Conservation (phyloP, 805 yeast genomes). For the Debaryomyces maramus region DNA sequence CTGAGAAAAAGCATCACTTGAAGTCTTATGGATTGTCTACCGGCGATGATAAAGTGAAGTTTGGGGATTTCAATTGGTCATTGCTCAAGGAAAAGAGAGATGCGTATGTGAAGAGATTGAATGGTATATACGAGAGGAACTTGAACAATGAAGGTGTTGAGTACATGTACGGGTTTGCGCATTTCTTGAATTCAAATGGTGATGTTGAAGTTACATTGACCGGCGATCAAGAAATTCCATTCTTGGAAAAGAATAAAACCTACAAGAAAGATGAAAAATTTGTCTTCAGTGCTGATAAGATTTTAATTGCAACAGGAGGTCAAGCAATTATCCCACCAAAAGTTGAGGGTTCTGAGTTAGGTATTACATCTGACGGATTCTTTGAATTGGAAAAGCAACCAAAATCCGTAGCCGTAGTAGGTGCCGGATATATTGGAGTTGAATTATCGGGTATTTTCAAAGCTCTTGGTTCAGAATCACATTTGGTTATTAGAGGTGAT, state of each 20-base stretch:
- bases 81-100: conserved; percentile 84
- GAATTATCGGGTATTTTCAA: conserved; percentile 95
- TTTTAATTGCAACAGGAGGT: conserved; percentile 94
- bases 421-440: conserved; percentile 97
- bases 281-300: conserved; percentile 72
- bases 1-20: conserved; percentile 71
- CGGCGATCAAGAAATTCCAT: conserved; percentile 40
- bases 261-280: conserved; percentile 53
- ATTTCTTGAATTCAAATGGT: conserved; percentile 61
- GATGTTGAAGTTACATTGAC: conserved; percentile 69
- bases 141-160: conserved; percentile 88
- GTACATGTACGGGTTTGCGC: conserved; percentile 81
- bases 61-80: conserved; percentile 74
- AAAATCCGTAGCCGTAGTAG: conserved; percentile 88
- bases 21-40: conserved; percentile 77
- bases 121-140: conserved; percentile 91
- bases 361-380: conserved; percentile 88
- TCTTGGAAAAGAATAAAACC: conserved; percentile 29
- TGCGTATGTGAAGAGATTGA: conserved; percentile 82
- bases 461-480: conserved; percentile 83
- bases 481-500: conserved; percentile 86
- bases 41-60: conserved; percentile 47
- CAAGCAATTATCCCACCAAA: conserved; percentile 66
- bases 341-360: conserved; percentile 80
- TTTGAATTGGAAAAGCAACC: conserved; percentile 83